These are phyloP conservation scores for Petunia axillaris DNA, from an alignment of 257 asterid species.

Conservation along the genomic window DNA sequence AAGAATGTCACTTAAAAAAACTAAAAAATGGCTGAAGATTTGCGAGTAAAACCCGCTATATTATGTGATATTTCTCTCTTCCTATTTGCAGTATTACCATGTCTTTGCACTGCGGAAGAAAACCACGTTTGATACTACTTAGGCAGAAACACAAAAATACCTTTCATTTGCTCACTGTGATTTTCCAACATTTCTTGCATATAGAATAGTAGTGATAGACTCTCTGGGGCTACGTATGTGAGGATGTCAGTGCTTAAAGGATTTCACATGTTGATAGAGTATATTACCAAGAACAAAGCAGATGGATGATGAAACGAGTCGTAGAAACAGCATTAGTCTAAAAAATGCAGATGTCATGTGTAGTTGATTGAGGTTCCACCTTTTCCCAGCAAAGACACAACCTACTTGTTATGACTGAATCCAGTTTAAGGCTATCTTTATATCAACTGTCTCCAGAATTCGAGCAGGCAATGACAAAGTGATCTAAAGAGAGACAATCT, in stretches of 20 bases:
- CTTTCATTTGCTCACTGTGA: too few relatives aligned
- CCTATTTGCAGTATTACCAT: too few relatives aligned
- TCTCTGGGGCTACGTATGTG: not conserved
- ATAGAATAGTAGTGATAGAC: not conserved
- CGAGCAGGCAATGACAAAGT: not conserved
- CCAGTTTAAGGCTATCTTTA: not conserved
- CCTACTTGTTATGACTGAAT: not conserved
- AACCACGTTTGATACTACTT: too few relatives aligned
- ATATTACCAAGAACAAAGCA: constrained; percentile 7
- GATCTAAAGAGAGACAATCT: not conserved
- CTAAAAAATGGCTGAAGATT: too few relatives aligned
- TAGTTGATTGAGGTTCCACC: not conserved
- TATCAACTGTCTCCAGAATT: not conserved
- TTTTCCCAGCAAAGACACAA: not conserved
- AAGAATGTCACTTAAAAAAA: too few relatives aligned
- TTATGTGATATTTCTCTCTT: too few relatives aligned
- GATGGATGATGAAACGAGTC: not conserved
- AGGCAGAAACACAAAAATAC: too few relatives aligned
- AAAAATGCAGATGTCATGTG: not conserved
- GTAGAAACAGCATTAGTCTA: not conserved
- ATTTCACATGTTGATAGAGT: not conserved
- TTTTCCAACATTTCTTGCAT: too few relatives aligned
- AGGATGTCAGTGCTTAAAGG: not conserved
- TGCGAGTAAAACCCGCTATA: too few relatives aligned
- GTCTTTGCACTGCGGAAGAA: too few relatives aligned